phyloP scores from a whole-genome alignment of 1,284 basidiomycete genomes.

The Volvariella surrecta region DNA sequence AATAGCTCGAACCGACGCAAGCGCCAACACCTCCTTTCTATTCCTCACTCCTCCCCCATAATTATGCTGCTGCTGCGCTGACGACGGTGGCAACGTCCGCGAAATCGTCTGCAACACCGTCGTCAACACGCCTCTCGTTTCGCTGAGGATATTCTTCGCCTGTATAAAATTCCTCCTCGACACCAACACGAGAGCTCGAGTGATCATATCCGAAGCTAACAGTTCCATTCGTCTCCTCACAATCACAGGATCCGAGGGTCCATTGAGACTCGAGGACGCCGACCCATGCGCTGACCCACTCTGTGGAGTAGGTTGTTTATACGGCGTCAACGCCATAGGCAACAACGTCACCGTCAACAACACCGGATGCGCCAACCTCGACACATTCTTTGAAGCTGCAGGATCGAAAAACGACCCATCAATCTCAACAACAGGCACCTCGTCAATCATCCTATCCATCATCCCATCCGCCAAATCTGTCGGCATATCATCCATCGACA shows the following conservation, averaged over 20 bases:
- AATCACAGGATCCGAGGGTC: conserved; percentile 75
- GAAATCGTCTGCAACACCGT: conserved; percentile 78
- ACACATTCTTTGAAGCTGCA: conserved; percentile 68
- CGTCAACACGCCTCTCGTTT: conserved; percentile 83
- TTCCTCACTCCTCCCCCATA: conserved; percentile 44
- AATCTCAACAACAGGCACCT: conserved; percentile 87
- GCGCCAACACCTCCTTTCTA: conserved; percentile 65
- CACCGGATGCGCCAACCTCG: conserved; percentile 80
- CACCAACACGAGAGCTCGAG: conserved; percentile 82
- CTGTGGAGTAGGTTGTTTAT: background rate
- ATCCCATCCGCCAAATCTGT: conserved; percentile 72
- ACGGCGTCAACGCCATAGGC: conserved; percentile 31
- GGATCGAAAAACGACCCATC: conserved; percentile 93
- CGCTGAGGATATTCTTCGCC: conserved; percentile 79
- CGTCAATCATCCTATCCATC: conserved; percentile 89
- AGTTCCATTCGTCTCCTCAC: conserved; percentile 92
- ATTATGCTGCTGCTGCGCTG: conserved; percentile 11
- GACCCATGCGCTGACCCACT: background rate
- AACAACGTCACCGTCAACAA: conserved; percentile 84
- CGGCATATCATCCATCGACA: conserved; percentile 57
- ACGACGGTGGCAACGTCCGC: conserved; percentile 51
- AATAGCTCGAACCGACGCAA: conserved; percentile 68
- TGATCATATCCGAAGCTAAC: conserved; percentile 90
- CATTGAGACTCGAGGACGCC: background rate
- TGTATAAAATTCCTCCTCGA: conserved; percentile 81